Evolutionary conservation across 1,284 basidiomycete species (phyloP), one percentile per base, ranked within the genome.

Genomic region (Taiwanofungus camphoratus): DNA sequence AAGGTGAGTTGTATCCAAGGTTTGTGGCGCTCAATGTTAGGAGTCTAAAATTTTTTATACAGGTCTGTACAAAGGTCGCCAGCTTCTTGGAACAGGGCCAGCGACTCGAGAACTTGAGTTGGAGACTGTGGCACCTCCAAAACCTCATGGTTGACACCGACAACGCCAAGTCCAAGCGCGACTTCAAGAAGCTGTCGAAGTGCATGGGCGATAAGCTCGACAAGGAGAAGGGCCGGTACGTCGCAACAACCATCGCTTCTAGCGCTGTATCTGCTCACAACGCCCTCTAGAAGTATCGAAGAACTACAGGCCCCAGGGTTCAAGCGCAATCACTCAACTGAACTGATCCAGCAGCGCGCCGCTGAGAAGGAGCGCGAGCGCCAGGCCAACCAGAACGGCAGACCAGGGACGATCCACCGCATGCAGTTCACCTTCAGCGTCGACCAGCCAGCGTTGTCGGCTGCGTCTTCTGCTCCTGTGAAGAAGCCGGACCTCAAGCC

Each of bases 61-160:
- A 87, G 84, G 85, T 88, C 60, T 88, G 85, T 67, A 86, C 85
- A 30, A 87, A 88, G 68, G 85, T 88, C 50, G 87, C 87, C 44
- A 79, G 84, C 63, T 88, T 79, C 69, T 82, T 89, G 59, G 87
- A 90, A 67, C 86, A 88, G 63, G 87, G 87, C 42, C 83, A 87
- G 62, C 73, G 86, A 41, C 85, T 89, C 55, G 87, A 90, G 74
- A 90, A 90, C 73, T 68, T 89, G 65, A 82, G 79, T 55, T 90
- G 87, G 87, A 76, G 87, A 55, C 74, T 89, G 64, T 90, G 87
- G 87, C 86, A 89, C 61, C 77, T 89, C 45, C 87, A 90, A 67
- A 87, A 81, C 57, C 76, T 90, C 56, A 88, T 89, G 71, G 86
- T 89, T 65, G 87, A 90, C 64, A 75, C 78, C 49, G 87, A 90